phyloP scores from a whole-genome alignment of 768 basidiomycete genomes.

The Suillus fuscotomentosus region DNA sequence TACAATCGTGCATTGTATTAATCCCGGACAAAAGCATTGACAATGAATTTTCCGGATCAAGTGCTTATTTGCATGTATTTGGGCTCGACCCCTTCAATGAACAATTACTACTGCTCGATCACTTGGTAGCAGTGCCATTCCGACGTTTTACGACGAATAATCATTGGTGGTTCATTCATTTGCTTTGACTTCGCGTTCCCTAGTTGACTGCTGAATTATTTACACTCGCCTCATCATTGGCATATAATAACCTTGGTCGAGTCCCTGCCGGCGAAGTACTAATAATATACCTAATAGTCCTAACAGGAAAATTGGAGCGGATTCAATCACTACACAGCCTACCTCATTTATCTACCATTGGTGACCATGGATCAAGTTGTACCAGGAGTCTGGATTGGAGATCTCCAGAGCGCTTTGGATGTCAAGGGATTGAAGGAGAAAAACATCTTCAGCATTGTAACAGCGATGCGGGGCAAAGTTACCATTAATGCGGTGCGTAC shows the following conservation, averaged over 20 bases:
- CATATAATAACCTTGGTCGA: neutral
- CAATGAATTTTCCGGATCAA: neutral
- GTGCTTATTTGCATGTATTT: conserved; percentile 8
- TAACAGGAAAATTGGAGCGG: neutral
- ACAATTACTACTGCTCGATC: too few relatives aligned
- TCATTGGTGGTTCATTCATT: neutral
- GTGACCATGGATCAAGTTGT: conserved; percentile 73
- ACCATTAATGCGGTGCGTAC: conserved; percentile 58
- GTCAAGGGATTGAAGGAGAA: conserved; percentile 57
- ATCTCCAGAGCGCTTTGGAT: conserved; percentile 69
- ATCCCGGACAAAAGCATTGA: conserved; percentile 5
- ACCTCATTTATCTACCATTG: neutral
- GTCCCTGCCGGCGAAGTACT: neutral
- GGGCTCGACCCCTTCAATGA: neutral
- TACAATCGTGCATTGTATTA: conserved; percentile 10
- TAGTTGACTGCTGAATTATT: neutral
- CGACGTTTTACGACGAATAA: neutral
- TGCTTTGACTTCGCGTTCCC: neutral
- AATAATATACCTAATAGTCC: neutral
- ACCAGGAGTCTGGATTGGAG: conserved; percentile 82
- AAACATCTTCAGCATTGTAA: conserved; percentile 74
- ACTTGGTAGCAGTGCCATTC: too few relatives aligned
- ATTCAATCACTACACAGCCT: neutral
- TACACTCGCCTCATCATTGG: neutral
- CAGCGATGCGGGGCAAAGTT: conserved; percentile 68